Evolutionary conservation across 2,329 filamentous ascomycete species (phyloP), one percentile per base, ranked within the genome.

Genomic region (Fusarium sp.): DNA sequence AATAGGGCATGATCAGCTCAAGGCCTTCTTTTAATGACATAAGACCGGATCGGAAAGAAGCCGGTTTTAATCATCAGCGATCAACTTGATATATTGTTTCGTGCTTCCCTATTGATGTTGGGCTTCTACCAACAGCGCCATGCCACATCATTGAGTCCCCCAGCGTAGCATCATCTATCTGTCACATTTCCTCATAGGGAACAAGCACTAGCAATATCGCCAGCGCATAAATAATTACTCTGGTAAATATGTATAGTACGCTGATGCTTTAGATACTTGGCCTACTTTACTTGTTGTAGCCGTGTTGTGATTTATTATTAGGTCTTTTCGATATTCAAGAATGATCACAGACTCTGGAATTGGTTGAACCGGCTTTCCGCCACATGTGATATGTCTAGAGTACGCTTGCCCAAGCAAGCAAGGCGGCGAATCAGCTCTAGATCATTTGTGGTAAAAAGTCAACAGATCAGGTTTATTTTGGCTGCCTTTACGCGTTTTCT

Each of bases 81-180:
- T 42, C 32, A 18, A 56, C 53, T 45, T 58, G 46, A 20, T 46
- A 45, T 29, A 34, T 27, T 24, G 64, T 69, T 68, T 71, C 64
- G 61, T 49, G 27, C 27, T 30, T 43, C 9, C 27, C 45, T 42
- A n/a, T 45, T 49, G 29, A 59, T 47, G 58, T 30, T 62, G 53
- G 43, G 25, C 30, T 66, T 59, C 59, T 73, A 45, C 72, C 72
- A 73, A 71, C 68, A 40, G 55, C 32, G 55, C 63, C 14, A 58
- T 72, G 73, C 73, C 73, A 74, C 73, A 74, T 74, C 70, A 75
- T 64, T 61, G 51, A 52, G 43, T 46, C 53, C 51, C 46, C 51
- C 49, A 45, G 51, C 43, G 65, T 70, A 58, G 59, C 55, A 68
- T 74, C 30, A 25, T 64, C 9, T 64, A 34, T 34, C 27, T 63